phyloP scores from a whole-genome alignment of 805 yeast genomes.

The Candida yuanshanica region DNA sequence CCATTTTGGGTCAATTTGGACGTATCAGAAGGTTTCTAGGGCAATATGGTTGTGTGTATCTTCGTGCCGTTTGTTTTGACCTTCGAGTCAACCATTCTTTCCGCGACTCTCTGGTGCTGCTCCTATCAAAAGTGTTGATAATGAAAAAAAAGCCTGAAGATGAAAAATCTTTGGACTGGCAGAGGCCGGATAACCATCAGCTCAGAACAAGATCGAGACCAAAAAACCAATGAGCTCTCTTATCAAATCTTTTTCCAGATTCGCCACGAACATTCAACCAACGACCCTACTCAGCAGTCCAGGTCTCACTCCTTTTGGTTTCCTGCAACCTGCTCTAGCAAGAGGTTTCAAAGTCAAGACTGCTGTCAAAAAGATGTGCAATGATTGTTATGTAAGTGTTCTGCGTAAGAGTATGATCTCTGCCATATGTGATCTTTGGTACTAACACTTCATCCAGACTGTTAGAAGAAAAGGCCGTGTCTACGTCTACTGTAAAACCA shows the following conservation, averaged over 20 bases:
- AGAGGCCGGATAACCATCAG: too few relatives aligned
- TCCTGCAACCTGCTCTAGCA: constrained; percentile 26
- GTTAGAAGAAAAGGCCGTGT: constrained; percentile 95
- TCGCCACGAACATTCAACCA: constrained; percentile 16
- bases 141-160: neutral
- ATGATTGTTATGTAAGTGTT: constrained; percentile 63
- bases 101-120: too few relatives aligned
- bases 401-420: neutral
- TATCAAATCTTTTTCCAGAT: constrained; percentile 14
- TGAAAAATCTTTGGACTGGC: too few relatives aligned
- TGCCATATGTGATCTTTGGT: too few relatives aligned
- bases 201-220: neutral
- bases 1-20: constrained; percentile 11
- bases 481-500: constrained; percentile 87
- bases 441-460: constrained; percentile 33
- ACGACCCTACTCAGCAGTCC: constrained; percentile 13
- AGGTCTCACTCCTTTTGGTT: constrained; percentile 12
- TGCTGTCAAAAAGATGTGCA: constrained; percentile 88
- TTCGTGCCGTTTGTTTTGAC: neutral
- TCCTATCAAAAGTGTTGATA: neutral
- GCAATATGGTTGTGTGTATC: neutral
- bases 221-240: constrained; percentile 6
- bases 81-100: too few relatives aligned
- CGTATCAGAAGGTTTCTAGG: too few relatives aligned
- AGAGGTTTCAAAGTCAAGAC: constrained; percentile 90